Evolutionary conservation across 345 rosid genomes (phyloP), one percentile per base, ranked within the genome.

Genomic region (Lepidium aucheri): DNA sequence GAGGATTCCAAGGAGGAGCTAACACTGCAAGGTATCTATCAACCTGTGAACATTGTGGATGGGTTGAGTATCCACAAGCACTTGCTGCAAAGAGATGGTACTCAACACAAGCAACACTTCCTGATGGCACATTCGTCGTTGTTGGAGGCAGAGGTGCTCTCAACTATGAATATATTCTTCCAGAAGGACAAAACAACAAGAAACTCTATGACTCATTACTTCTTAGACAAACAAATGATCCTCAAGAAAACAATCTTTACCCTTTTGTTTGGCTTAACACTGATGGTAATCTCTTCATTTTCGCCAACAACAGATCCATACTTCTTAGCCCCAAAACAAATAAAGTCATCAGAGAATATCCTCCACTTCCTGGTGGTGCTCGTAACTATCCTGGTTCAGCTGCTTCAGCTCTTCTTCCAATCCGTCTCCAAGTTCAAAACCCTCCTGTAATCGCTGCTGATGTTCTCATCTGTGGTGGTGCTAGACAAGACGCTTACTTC

Each of bases 81-180:
- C 82, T 93, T 2, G 94, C 86, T 2, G 78, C 74, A 1, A 79
- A 68, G 1, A 81, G 98, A 85, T 93, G 98, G 98, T 89, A 89
- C 57, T 71, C 89, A 3, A 93, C 98, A 7, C 97, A 88, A 68
- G 87, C 85, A 47, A 78, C 80, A 45, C 76, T 93, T 7, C 77
- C 83, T 0, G 91, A 93, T 39, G 97, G 96, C 1, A 52, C 61
- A 17, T 86, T 86, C 73, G 70, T 90, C n/a, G 91, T 93, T 32
- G 80, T 90, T 10, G 98, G 98, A 9, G 97, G 98, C n/a, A 80
- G 97, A 0, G 82, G 67, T 3, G 77, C 91, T 16, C 82, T 79
- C 17, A 85, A 77, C 67, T 93, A 86, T 61, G 98, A 93, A 63
- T 88, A 76, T 60, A 85, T 93, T 60, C 84, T 90, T 0, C 55